Evolutionary conservation across 805 yeast genomes (phyloP).

Genomic region (Zygosaccharomyces bisporus): DNA sequence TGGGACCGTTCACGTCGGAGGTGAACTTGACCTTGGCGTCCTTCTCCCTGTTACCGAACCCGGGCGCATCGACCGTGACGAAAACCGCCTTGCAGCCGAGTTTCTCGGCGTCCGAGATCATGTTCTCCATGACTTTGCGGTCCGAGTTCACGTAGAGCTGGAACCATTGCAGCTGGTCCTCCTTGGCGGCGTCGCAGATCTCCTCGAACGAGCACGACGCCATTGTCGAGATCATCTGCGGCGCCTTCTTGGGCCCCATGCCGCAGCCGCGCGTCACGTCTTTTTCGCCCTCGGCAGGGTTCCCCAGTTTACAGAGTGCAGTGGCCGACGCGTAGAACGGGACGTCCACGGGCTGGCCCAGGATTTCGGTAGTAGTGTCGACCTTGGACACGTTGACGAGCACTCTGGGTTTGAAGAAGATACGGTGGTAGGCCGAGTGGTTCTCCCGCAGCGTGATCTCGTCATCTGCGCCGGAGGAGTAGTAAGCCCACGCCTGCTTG

Average conservation of each 20-base stretch:
- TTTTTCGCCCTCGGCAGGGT: slow-evolving; percentile 80
- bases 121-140: slow-evolving; percentile 54
- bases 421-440: slow-evolving; percentile 82
- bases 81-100: slow-evolving; percentile 79
- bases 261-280: slow-evolving; percentile 83
- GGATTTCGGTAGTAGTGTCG: slow-evolving; percentile 65
- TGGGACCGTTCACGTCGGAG: slow-evolving; percentile 36
- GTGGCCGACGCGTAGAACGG: slow-evolving; percentile 93
- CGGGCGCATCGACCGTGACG: slow-evolving; percentile 91
- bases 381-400: slow-evolving; percentile 76
- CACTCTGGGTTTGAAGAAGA: slow-evolving; percentile 81
- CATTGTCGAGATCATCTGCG: slow-evolving; percentile 88
- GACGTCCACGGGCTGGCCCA: slow-evolving; percentile 63
- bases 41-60: slow-evolving; percentile 86
- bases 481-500: slow-evolving; percentile 86
- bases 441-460: slow-evolving; percentile 88
- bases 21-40: slow-evolving; percentile 66
- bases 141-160: slow-evolving; percentile 83
- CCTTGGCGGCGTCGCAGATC: slow-evolving; percentile 65
- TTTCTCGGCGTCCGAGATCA: slow-evolving; percentile 67
- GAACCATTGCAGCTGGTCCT: slow-evolving; percentile 75
- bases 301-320: slow-evolving; percentile 87
- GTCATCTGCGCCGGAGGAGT: slow-evolving; percentile 89
- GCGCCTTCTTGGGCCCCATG: slow-evolving; percentile 52
- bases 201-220: slow-evolving; percentile 89